Base-by-base conservation (phyloP, 805 yeast genomes). In the Ogataea methylovora region DNA sequence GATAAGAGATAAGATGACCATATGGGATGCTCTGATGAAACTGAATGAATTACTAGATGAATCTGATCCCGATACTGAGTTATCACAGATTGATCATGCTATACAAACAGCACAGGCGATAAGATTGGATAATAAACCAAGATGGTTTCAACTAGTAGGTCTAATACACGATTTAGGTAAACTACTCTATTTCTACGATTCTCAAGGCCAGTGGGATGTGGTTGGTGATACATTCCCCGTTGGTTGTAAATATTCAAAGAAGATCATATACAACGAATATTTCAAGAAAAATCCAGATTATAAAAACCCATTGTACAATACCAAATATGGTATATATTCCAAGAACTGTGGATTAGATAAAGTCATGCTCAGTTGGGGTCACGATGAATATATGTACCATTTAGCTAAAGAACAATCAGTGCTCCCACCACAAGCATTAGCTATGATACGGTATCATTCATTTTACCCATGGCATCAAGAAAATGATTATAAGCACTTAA, bases 211-310 rank as follows among this genome's bases (percentile, higher is more conserved):
- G 51, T 79, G 86, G 86, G 85, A 79, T 49, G 87, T 79, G 21
- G 87, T 79, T 15, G 87, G 87, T 5, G 87, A 79, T 49, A 79
- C 86, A 3, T 79, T 79, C 46, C 84, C 86, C 0, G 84, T 79
- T 18, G 87, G 87, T 3, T 79, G 87, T 51, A 67, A 67, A 38
- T 79, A 67, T 46, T 76, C 73, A 45, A 69, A 69, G 37, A 68
- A 70, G 41, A 76, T 73, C 32, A 78, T 79, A 11, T 74, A 72
- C 43, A 69, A 76, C 29, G 79, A 76, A 24, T 73, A 68, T 41
- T 79, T 79, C 52, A 63, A 67, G 36, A 54, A 60, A 16, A 79
- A 79, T 50, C 80, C 81, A 1, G 87, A 79, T 49, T 61, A 59
- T 34, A 54, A 61, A 16, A 79, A 79, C 45, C 85, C 85, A 5